A percentile compares a stretch with the other conserved stretches of the same genome.
phyloP scores from a whole-genome alignment of 371 early-diverging fungal genomes.

The Dinochytrium kinnereticum region DNA sequence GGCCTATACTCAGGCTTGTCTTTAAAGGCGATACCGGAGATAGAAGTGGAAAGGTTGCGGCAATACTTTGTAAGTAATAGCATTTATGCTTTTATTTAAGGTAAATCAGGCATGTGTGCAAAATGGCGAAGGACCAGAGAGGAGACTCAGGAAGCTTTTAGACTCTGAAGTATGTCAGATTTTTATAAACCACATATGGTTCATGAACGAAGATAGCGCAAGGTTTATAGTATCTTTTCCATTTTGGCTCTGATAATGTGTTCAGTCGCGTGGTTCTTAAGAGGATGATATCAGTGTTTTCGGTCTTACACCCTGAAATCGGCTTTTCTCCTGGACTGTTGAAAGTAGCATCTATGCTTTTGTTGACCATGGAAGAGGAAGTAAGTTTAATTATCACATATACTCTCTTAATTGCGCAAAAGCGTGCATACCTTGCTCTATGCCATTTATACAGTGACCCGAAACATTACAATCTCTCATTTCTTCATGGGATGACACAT shows the following conservation, averaged over 20 bases:
- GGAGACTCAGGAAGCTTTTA: constrained; percentile 1
- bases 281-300: constrained; percentile 4
- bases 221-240: constrained; percentile 1
- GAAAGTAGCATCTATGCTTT: constrained; percentile 14
- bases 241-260: background rate
- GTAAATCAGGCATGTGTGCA: background rate
- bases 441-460: constrained; percentile 4
- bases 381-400: background rate
- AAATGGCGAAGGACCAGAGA: background rate
- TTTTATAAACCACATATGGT: constrained; percentile 11
- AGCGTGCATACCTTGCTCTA: constrained; percentile 17
- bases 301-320: background rate
- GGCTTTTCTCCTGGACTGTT: constrained; percentile 1
- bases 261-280: background rate
- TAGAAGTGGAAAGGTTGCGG: background rate
- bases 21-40: background rate
- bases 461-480: background rate
- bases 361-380: constrained; percentile 24
- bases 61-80: constrained; percentile 1
- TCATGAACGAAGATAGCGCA: constrained; percentile 5
- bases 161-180: background rate
- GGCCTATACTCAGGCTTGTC: background rate
- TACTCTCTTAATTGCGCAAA: background rate
- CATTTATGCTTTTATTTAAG: constrained; percentile 4
- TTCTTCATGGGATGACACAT: background rate